Percentiles rank a stretch among this genome's conserved stretches.
phyloP scores from a whole-genome alignment of 768 basidiomycete genomes.

The Mycena sanguinolenta region DNA sequence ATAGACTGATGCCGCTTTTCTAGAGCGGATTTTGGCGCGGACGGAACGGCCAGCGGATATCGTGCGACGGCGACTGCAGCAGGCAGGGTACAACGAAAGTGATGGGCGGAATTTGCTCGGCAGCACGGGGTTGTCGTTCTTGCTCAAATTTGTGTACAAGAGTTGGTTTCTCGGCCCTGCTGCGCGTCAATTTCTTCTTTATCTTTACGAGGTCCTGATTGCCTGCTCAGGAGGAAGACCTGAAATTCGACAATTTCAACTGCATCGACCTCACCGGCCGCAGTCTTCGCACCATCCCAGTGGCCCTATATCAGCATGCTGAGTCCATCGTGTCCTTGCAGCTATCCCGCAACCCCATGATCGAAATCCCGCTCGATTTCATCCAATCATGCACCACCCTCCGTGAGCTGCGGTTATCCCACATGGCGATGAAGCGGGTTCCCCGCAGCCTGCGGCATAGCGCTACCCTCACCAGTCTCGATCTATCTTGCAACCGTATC shows the following conservation, averaged over 20 bases:
- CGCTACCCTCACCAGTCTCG: constrained; percentile 79
- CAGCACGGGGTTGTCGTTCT: constrained; percentile 80
- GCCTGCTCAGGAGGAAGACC: constrained; percentile 74
- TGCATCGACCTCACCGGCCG: constrained; percentile 85
- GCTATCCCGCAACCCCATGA: constrained; percentile 94
- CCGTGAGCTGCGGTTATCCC: constrained; percentile 86
- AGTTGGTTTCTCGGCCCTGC: constrained; percentile 74
- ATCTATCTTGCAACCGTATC: constrained; percentile 93
- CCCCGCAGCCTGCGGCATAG: constrained; percentile 87
- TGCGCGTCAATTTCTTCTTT: constrained; percentile 56
- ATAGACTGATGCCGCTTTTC: constrained; percentile 8
- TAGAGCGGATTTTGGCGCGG: constrained; percentile 87
- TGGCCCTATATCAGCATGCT: constrained; percentile 86
- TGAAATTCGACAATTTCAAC: constrained; percentile 78
- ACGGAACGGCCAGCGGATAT: constrained; percentile 90
- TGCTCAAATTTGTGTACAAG: constrained; percentile 93
- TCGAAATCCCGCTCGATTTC: constrained; percentile 97
- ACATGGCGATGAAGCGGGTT: constrained; percentile 96
- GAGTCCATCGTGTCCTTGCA: constrained; percentile 87
- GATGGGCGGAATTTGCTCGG: constrained; percentile 72
- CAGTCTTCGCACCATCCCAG: constrained; percentile 89
- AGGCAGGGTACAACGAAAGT: constrained; percentile 88
- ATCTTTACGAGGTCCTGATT: background rate
- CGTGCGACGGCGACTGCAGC: constrained; percentile 84
- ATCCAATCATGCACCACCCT: constrained; percentile 89